Base-by-base conservation (phyloP, 495 filamentous ascomycete genomes). In the Aspergillus funiculosus region DNA sequence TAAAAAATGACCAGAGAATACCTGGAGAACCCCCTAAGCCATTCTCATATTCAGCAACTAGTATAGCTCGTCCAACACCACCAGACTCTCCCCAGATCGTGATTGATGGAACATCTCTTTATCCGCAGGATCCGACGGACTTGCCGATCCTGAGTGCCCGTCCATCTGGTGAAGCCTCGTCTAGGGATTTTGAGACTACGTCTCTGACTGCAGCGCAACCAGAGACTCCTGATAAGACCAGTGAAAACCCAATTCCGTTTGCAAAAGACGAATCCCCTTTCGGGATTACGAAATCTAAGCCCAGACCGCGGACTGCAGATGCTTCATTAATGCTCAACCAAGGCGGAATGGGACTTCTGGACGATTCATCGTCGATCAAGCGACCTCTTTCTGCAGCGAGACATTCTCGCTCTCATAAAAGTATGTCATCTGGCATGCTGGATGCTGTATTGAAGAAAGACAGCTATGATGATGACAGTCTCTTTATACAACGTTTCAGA, bases 121-220 rank as follows among this genome's bases (percentile, higher is more conserved):
- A 59, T 29, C 44, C 61, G 9, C 47, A 46, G 5, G 58, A 58
- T 24, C 73, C 28, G 66, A 78, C 42, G 57, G 71, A 50, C 57
- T 76, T 83, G 50, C 74, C 79, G 35, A 80, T 82, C 55, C 78
- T 76, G 0, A 73, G 83, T 54, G 71, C 69, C 81, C 2, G 84
- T 6, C 85, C 85, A 0, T 60, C 86, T 6, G 89, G 86, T 7
- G 72, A 85, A 6, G 75, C 86, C 6, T 91, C 86, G 1, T 82
- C 79, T 6, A 85, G 89, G 47, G 82, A 83, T 0, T 80, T 83
- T 32, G 86, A 79, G 51, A 87, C 76, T 17, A 60, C 77, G n/a
- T n/a, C n/a, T n/a, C n/a, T n/a, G 30, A 66, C 70, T 19, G 82
- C 76, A 3, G 65, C 81, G 14, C 73, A 80, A 21, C 44, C 53